Conservation (phyloP, 495 filamentous ascomycete genomes). For the Xylaria venustula region DNA sequence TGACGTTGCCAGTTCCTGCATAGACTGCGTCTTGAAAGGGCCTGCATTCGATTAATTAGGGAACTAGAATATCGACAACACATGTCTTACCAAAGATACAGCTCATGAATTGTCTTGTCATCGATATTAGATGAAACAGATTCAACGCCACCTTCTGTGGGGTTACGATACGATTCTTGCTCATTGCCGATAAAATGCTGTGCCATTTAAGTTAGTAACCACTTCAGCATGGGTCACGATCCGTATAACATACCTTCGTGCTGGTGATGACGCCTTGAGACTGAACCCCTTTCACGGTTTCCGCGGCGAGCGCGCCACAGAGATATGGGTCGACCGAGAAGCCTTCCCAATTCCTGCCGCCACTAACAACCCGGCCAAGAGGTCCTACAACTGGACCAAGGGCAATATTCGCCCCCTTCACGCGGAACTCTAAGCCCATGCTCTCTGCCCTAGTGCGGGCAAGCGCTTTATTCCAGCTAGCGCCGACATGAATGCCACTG, state of each 20-base stretch:
- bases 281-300: constrained; percentile 39
- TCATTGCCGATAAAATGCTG: constrained; percentile 55
- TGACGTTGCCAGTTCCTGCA: constrained; percentile 49
- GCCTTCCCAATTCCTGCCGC: constrained; percentile 47
- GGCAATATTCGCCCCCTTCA: constrained; percentile 55
- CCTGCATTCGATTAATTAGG: constrained; percentile 12
- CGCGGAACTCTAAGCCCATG: constrained; percentile 45
- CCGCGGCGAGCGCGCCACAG: constrained; percentile 26
- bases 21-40: constrained; percentile 59
- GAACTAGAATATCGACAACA: constrained; percentile 26
- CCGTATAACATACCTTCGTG: constrained; percentile 26
- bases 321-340: constrained; percentile 33
- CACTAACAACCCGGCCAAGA: constrained; percentile 37
- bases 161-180: constrained; percentile 52
- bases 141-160: constrained; percentile 26
- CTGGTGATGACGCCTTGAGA: constrained; percentile 36
- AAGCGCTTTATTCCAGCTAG: constrained; percentile 43
- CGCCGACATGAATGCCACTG: constrained; percentile 41
- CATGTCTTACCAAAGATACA: constrained; percentile 58
- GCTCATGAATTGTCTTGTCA: constrained; percentile 56
- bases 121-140: constrained; percentile 50
- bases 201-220: constrained; percentile 22
- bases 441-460: constrained; percentile 32
- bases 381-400: constrained; percentile 54
- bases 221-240: background rate